Conservation (phyloP, 75 land plant genomes). For the Picea glauca region DNA sequence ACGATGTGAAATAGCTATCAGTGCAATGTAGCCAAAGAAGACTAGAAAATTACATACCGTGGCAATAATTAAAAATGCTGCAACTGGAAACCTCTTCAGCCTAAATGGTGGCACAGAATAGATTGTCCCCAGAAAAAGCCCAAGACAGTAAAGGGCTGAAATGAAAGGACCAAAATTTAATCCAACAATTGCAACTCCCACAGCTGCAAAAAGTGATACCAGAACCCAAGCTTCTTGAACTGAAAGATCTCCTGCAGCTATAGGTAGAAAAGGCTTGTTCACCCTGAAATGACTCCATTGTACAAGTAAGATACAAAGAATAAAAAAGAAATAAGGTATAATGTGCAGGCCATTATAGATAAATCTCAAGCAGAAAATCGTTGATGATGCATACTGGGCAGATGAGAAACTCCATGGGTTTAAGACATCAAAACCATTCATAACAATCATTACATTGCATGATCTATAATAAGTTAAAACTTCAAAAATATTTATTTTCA, state of each 20-base stretch:
- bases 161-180: constrained; percentile 92
- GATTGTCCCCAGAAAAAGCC: constrained; percentile 91
- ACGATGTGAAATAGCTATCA: not conserved
- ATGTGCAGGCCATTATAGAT: not conserved
- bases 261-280: constrained; percentile 97
- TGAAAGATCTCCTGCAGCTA: constrained; percentile 98
- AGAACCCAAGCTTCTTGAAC: constrained; percentile 82
- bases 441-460: not conserved
- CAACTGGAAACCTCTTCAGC: constrained; percentile 86
- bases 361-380: not conserved
- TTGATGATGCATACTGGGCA: not conserved
- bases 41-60: constrained; percentile 43
- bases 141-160: constrained; percentile 67
- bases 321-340: not conserved
- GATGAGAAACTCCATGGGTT: not conserved
- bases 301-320: constrained; percentile 5
- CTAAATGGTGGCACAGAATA: constrained; percentile 98
- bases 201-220: constrained; percentile 62
- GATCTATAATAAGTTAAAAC: not conserved
- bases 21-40: not conserved
- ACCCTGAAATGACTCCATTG: constrained; percentile 43
- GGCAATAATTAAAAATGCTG: constrained; percentile 96
- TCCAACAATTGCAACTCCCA: constrained; percentile 71
- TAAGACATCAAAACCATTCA: not conserved
- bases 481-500: too few species aligned